A percentile compares a stretch with the other conserved stretches of the same genome.
These are phyloP conservation scores for Coniella lustricola DNA, from an alignment of 2,329 filamentous ascomycete species.

Conservation along the genomic window DNA sequence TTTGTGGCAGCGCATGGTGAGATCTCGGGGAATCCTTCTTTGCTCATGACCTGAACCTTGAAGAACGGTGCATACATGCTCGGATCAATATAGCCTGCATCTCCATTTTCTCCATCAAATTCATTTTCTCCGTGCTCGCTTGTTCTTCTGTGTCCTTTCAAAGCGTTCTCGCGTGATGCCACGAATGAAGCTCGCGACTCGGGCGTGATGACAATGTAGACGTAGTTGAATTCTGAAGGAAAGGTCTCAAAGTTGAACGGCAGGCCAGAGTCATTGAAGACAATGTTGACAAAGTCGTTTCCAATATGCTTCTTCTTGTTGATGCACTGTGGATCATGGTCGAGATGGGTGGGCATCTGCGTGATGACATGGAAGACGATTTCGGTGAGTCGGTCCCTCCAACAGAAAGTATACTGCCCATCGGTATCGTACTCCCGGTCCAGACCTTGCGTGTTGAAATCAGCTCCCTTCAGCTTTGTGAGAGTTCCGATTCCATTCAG, in stretches of 20 bases:
- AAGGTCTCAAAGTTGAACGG: conserved; percentile 89
- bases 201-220: conserved; percentile 92
- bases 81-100: not conserved
- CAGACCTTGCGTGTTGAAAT: conserved; percentile 88
- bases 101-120: not conserved
- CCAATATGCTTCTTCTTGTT: conserved; percentile 93
- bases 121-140: conserved; percentile 21
- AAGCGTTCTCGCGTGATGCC: conserved; percentile 46
- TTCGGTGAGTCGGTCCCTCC: conserved; percentile 91
- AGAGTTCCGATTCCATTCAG: conserved; percentile 75
- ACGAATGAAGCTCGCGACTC: conserved; percentile 73
- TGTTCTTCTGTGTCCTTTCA: conserved; percentile 28
- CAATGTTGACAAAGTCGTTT: conserved; percentile 96
- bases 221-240: conserved; percentile 90
- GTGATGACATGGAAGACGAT: conserved; percentile 94
- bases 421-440: conserved; percentile 72
- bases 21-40: conserved; percentile 82
- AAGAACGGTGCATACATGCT: conserved; percentile 54
- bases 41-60: conserved; percentile 82
- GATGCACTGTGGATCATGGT: conserved; percentile 67
- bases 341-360: conserved; percentile 88
- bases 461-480: conserved; percentile 71
- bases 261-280: conserved; percentile 93
- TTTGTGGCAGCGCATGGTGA: conserved; percentile 86
- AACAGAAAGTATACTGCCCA: conserved; percentile 83